These are phyloP conservation scores for Schizochytrium sp. DNA, from an alignment of 108 stramenopile genomes.

Conservation along the genomic window DNA sequence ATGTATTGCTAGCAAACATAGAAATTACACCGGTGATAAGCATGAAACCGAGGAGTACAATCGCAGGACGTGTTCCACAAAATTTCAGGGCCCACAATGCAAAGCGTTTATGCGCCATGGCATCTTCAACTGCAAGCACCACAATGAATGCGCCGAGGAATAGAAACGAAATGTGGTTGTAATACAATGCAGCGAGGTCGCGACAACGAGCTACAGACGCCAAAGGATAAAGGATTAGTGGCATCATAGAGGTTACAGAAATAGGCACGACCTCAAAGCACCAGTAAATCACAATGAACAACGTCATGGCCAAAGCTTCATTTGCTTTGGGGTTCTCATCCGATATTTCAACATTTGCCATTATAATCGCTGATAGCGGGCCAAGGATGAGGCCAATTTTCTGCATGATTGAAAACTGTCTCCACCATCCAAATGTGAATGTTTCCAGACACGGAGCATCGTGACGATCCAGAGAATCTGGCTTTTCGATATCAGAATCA, in stretches of 20 bases:
- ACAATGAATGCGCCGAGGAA: conserved; percentile 22
- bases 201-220: background rate
- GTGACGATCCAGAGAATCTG: too few species aligned
- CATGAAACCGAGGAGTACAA: conserved; percentile 23
- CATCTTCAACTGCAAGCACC: background rate
- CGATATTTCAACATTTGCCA: background rate
- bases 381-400: conserved; percentile 1
- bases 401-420: background rate
- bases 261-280: conserved; percentile 12
- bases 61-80: background rate
- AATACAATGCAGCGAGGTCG: background rate
- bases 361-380: background rate
- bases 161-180: background rate
- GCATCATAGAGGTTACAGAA: background rate
- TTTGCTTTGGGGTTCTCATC: conserved; percentile 21
- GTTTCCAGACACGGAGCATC: too few species aligned
- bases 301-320: background rate
- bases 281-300: conserved; percentile 17
- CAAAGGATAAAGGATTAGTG: background rate
- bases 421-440: too few species aligned
- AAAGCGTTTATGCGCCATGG: background rate
- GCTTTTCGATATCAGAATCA: too few species aligned
- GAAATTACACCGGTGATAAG: conserved; percentile 28
- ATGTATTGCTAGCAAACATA: conserved; percentile 7
- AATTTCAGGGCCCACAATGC: background rate